Percentiles rank a stretch among this genome's conserved stretches.
phyloP scores from a whole-genome alignment of 2,329 filamentous ascomycete species.

The Hortaea werneckii region DNA sequence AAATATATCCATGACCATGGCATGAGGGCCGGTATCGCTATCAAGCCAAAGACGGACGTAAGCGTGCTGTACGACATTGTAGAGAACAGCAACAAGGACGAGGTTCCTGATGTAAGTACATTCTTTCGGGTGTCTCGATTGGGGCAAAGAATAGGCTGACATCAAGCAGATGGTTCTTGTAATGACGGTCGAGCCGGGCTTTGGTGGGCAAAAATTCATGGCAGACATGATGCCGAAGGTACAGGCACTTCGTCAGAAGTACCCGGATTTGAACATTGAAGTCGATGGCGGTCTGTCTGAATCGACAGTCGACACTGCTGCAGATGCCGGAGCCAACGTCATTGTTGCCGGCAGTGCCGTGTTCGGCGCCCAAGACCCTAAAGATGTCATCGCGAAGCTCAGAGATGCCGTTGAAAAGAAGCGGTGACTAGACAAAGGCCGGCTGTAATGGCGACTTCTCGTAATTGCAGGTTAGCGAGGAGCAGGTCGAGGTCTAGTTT shows the following conservation, averaged over 20 bases:
- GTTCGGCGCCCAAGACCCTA: constrained; percentile 82
- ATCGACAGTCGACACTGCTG: constrained; percentile 83
- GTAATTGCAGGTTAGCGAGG: background rate
- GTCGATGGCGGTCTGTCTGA: constrained; percentile 88
- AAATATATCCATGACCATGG: constrained; percentile 81
- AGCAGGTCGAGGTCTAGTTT: background rate
- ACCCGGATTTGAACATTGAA: constrained; percentile 91
- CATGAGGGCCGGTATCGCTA: constrained; percentile 84
- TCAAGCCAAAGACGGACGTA: constrained; percentile 85
- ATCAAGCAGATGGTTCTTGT: constrained; percentile 78
- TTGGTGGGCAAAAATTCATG: constrained; percentile 99
- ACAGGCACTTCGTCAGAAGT: constrained; percentile 65
- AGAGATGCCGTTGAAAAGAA: constrained; percentile 66
- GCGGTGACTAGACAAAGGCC: constrained; percentile 21
- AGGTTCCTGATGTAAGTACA: constrained; percentile 76
- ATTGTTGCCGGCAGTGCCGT: constrained; percentile 96
- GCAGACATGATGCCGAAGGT: constrained; percentile 92
- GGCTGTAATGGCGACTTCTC: constrained; percentile 6
- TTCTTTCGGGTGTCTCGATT: background rate
- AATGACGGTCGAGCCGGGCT: constrained; percentile 97
- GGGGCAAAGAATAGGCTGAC: background rate
- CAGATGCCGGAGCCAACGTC: constrained; percentile 91
- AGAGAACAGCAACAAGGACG: constrained; percentile 59
- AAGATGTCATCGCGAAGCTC: constrained; percentile 73
- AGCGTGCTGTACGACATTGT: constrained; percentile 89